Evolutionary conservation across 192 early-diverging fungal genomes (phyloP).

Genomic region (Backusella psychrophila): DNA sequence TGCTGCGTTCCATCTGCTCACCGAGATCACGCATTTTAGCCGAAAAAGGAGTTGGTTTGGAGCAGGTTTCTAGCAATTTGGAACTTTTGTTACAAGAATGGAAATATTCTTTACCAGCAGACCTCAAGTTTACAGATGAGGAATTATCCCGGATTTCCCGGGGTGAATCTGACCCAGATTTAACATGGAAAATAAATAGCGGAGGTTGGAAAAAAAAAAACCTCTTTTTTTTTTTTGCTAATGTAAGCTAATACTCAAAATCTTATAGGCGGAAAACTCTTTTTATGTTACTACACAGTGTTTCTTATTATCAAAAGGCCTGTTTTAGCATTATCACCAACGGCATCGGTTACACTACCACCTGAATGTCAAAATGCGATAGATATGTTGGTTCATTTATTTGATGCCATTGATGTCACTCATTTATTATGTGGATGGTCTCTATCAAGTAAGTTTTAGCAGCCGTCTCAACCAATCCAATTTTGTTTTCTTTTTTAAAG

Average conservation of each 20-base stretch:
- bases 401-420: background rate
- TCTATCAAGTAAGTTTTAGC: conserved; percentile 9
- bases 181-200: conserved; percentile 1
- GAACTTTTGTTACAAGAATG: conserved; percentile 15
- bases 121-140: conserved; percentile 10
- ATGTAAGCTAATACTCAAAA: background rate
- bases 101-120: conserved; percentile 13
- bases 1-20: conserved; percentile 25
- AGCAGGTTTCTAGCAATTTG: conserved; percentile 6
- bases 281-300: background rate
- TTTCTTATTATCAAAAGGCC: background rate
- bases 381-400: background rate
- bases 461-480: background rate
- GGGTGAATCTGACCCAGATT: background rate
- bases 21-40: conserved; percentile 13
- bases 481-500: background rate
- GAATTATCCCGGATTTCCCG: conserved; percentile 14
- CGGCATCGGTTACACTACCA: background rate
- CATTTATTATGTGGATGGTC: conserved; percentile 9
- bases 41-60: conserved; percentile 6
- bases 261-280: background rate
- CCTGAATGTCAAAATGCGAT: background rate
- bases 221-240: background rate
- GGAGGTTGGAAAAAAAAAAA: conserved; percentile 10
- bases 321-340: background rate